phyloP scores from a whole-genome alignment of 2,329 filamentous ascomycete genomes.

The Fusarium luffae region DNA sequence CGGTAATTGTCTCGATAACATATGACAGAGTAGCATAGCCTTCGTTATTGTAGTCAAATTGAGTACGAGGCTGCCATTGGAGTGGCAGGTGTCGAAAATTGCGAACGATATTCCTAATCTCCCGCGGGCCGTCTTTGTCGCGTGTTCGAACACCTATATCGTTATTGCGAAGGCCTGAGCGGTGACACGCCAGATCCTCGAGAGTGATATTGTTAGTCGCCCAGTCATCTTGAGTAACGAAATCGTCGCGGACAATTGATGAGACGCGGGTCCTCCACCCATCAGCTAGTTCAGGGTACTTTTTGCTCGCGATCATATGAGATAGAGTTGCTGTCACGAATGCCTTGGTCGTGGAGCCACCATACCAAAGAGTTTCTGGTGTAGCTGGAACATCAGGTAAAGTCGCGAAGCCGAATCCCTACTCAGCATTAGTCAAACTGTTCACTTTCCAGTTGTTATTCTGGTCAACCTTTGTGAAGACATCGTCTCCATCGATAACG shows the following conservation, averaged over 20 bases:
- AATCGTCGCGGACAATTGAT: constrained; percentile 62
- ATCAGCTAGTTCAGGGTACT: constrained; percentile 43
- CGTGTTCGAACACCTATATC: constrained; percentile 48
- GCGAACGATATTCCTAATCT: constrained; percentile 52
- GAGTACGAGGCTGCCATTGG: constrained; percentile 56
- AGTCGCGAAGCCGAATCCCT: constrained; percentile 38
- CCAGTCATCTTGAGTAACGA: constrained; percentile 59
- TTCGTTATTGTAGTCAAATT: constrained; percentile 62
- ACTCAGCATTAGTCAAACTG: not conserved
- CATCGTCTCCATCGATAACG: constrained; percentile 42
- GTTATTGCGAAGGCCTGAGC: constrained; percentile 61
- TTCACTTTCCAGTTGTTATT: accelerated
- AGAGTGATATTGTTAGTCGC: constrained; percentile 62
- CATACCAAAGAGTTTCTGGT: constrained; percentile 64
- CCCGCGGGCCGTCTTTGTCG: constrained; percentile 49
- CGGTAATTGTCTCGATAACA: constrained; percentile 58
- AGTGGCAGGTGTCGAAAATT: constrained; percentile 59
- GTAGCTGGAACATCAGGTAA: constrained; percentile 54
- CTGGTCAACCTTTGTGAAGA: constrained; percentile 42
- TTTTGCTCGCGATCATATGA: constrained; percentile 60
- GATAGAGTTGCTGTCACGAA: constrained; percentile 63
- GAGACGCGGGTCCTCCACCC: constrained; percentile 61
- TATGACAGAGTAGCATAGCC: constrained; percentile 60
- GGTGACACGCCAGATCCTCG: constrained; percentile 65
- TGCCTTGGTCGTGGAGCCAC: constrained; percentile 67